Conservation (phyloP, 441 rosid genomes). For the Codiaeum variegatum region DNA sequence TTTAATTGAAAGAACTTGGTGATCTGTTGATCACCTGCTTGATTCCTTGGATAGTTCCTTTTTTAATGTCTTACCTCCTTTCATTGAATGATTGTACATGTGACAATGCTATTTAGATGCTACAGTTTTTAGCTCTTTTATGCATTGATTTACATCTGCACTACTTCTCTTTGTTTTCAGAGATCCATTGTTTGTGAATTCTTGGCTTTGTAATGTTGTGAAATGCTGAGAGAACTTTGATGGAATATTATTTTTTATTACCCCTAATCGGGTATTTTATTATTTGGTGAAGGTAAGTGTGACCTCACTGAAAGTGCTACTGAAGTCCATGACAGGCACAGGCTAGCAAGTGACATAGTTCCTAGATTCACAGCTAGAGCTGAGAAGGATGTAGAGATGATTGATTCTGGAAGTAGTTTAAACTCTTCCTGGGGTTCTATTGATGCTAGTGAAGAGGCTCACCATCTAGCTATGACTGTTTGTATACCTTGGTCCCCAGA, state of each 20-base stretch:
- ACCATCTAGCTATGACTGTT: constrained; percentile 22
- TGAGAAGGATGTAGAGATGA: constrained; percentile 25
- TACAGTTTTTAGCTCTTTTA: background rate
- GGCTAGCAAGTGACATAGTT: constrained; percentile 19
- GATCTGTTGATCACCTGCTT: background rate
- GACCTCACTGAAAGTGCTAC: constrained; percentile 16
- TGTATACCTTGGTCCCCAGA: constrained; percentile 5
- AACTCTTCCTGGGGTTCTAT: constrained; percentile 27
- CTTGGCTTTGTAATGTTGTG: constrained; percentile 6
- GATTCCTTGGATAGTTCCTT: background rate
- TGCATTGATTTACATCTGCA: background rate
- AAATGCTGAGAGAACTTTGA: background rate
- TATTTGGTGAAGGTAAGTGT: constrained; percentile 32
- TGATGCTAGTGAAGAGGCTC: constrained; percentile 31
- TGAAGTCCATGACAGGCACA: constrained; percentile 31
- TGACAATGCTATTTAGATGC: background rate
- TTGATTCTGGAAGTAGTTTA: constrained; percentile 25
- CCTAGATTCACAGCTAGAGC: constrained; percentile 21
- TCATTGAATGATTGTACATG: background rate
- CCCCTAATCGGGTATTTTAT: constrained; percentile 22
- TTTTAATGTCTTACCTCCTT: background rate
- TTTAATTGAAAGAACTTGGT: background rate
- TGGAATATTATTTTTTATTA: background rate
- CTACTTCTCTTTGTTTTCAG: background rate
- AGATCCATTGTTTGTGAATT: background rate